phyloP scores from a whole-genome alignment of 1,284 basidiomycete genomes.

The Albatrellus sp. region DNA sequence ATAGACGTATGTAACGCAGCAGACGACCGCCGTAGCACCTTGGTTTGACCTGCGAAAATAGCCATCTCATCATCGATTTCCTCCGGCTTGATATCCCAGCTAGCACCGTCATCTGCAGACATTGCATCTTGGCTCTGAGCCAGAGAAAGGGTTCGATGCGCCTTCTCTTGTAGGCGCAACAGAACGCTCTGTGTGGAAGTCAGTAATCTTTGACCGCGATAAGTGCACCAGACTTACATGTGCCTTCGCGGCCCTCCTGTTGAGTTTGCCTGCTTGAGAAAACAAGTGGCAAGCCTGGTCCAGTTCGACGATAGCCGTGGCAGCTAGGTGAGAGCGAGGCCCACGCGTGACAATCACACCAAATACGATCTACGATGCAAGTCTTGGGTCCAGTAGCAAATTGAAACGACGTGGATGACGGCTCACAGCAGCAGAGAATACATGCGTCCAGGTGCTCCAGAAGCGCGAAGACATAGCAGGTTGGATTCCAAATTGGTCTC shows the following conservation, averaged over 20 bases:
- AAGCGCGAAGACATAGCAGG: constrained; percentile 20
- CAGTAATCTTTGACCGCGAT: not conserved
- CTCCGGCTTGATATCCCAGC: constrained; percentile 30
- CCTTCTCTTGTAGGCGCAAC: constrained; percentile 42
- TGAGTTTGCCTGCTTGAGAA: constrained; percentile 13
- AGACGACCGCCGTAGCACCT: constrained; percentile 29
- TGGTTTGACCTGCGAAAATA: constrained; percentile 48
- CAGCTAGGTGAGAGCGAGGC: constrained; percentile 14
- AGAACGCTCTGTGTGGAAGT: constrained; percentile 36
- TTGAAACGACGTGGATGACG: not conserved
- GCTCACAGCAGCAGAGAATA: constrained; percentile 26
- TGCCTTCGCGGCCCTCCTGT: constrained; percentile 16
- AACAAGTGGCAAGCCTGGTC: constrained; percentile 18
- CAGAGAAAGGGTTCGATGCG: constrained; percentile 30
- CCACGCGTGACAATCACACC: constrained; percentile 16
- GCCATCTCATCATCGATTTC: constrained; percentile 41
- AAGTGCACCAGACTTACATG: constrained; percentile 15
- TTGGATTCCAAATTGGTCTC: constrained; percentile 22
- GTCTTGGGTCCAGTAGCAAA: not conserved
- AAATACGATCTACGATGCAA: constrained; percentile 18
- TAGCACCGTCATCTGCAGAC: constrained; percentile 22
- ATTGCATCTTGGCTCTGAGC: constrained; percentile 22
- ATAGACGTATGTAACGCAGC: not conserved
- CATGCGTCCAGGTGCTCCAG: constrained; percentile 27
- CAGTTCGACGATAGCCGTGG: constrained; percentile 18